Evolutionary conservation across 768 basidiomycete species (phyloP), one percentile per base, ranked within the genome.

Genomic region (Suillus sp.): DNA sequence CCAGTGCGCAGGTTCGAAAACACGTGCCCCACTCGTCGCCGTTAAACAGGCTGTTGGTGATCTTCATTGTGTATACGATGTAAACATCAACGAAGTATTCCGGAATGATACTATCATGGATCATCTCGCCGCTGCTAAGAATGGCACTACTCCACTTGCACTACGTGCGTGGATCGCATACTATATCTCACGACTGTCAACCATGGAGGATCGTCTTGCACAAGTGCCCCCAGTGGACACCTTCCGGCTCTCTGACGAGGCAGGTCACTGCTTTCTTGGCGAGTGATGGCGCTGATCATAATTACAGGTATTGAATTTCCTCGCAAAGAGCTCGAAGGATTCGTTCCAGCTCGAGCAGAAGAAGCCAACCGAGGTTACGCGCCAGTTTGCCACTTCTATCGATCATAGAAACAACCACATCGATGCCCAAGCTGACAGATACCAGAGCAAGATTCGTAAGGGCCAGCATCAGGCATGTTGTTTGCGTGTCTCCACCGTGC

Each of bases 401-500:
- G 63, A 70, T 22, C 43, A 16, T 1, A 9, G 32, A 8, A 67
- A 71, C 43, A 67, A 65, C n/a, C 54, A 61, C 5, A 68, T 74
- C 43, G 32, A 25, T 9, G 68, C 67, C 5, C 55, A 62, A 20
- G 61, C 74, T 9, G 69, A 72, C 32, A 69, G 77, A 0, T 80
- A 68, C 51, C 73, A 76, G 37, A 69, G 67, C 32, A 72, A 66
- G 47, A 63, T 80, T 7, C 74, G 67, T 2, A 59, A 76, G 34
- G 75, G 79, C 9, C 30, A 38, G 0, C 67, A 73, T n/a, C 78
- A 81, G 74, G 86, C 82, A 65, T 62, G 75, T 68, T 27, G 20
- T 40, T 53, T 4, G 34, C 3, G 25, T 27, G 8, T 45, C 25
- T 22, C 2, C 35, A 22, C 3, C 4, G 13, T 53, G 35, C 30